Conservation (phyloP, 768 basidiomycete genomes). For the Mrakia blollopis region DNA sequence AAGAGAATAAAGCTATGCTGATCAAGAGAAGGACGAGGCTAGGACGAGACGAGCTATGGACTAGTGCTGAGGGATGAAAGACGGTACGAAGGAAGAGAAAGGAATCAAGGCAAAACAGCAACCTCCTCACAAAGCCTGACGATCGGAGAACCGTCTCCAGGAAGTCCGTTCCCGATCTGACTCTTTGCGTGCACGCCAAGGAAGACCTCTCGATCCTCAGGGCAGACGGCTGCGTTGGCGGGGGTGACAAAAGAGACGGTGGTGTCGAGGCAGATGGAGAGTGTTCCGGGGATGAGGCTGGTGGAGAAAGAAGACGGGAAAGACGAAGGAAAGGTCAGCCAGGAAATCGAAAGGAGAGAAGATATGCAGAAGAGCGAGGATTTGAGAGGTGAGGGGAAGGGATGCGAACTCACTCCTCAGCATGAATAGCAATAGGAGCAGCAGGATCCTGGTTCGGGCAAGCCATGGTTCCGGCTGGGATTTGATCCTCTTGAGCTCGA, state of each 20-base stretch:
- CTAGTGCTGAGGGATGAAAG: no score
- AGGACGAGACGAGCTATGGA: no score
- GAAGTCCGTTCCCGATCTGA: background rate
- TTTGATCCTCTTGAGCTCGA: background rate
- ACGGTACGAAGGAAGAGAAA: no score
- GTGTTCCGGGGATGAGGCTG: background rate
- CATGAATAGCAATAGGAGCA: background rate
- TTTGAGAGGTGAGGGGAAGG: no score
- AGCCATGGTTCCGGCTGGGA: background rate
- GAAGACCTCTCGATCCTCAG: background rate
- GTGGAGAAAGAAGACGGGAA: background rate
- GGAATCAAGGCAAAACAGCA: no score
- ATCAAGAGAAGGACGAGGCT: no score
- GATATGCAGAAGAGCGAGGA: no score
- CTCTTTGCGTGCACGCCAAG: conserved; percentile 1
- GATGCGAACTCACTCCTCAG: no score
- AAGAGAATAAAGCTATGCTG: no score
- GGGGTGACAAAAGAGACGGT: background rate
- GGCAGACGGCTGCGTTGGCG: background rate
- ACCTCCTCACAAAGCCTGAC: background rate
- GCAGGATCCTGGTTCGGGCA: conserved; percentile 5
- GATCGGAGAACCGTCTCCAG: background rate
- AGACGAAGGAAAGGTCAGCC: background rate
- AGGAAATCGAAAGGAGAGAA: no score
- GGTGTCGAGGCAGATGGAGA: conserved; percentile 1